Base-by-base conservation (phyloP, 2,329 filamentous ascomycete genomes). In the Neophaeococcomyces mojaviensis region DNA sequence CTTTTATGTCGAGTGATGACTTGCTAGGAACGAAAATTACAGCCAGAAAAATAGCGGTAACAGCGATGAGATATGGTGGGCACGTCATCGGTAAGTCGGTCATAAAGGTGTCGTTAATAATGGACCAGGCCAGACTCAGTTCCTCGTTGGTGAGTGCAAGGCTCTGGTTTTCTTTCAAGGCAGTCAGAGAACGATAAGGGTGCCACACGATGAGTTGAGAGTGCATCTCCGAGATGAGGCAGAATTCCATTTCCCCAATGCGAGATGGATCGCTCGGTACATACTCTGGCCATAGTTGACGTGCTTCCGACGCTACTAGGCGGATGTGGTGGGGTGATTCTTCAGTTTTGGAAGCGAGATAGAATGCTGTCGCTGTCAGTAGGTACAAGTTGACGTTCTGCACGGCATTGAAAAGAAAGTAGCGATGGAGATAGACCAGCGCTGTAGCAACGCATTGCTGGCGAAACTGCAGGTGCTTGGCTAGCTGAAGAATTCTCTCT, bases 331-430 rank as follows among this genome's bases (percentile, higher is more conserved):
- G 90, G 2, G 92, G 92, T 41, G 83, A 89, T 65, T 98, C 92
- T 65, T 98, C 92, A 80, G 94, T 95, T 68, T 98, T 98, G 70
- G 88, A 95, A 16, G 92, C 89, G 30, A 98, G 73, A 64, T 98
- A 98, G 50, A 97, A 77, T 4, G 90, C 86, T 1, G 92, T 97
- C n/a, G 88, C 84, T 54, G 95, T 77, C 48, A 97, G 81, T 30
- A 97, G 80, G 61, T 94, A 95, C 3, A 90, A 88, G 58, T 97
- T 98, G 39, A 89, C 95, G 52, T 84, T 81, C 47, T 90, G 84
- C 54, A 97, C 88, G 60, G 95, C 88, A 57, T 95, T 85, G 57
- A 85, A 87, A 37, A 81, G 81, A 66, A 95, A 97, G 72, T 95
- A 97, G 49, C 92, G 81, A 60, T 94, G 90, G 57, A 97, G 77